These are phyloP conservation scores for Usnea hakonensis DNA, from an alignment of 495 filamentous ascomycete genomes.

Conservation along the genomic window DNA sequence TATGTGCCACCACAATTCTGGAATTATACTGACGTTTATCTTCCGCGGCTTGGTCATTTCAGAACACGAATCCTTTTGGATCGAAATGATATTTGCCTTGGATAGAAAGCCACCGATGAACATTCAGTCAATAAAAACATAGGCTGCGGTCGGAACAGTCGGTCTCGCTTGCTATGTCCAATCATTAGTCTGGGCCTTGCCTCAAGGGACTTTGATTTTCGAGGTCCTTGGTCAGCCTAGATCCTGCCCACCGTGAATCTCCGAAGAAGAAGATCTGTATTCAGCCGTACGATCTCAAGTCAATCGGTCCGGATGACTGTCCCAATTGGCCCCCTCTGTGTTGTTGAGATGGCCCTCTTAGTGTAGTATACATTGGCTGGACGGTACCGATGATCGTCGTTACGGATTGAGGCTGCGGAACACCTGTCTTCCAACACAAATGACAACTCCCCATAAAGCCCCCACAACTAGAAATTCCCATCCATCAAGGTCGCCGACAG, in stretches of 20 bases:
- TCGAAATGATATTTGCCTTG: neutral
- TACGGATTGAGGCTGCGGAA: neutral
- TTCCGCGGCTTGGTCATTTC: neutral
- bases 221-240: neutral
- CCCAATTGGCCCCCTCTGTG: neutral
- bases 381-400: neutral
- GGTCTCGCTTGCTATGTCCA: neutral
- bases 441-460: neutral
- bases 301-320: neutral
- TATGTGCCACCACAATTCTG: constrained; percentile 5
- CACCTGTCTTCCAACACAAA: neutral
- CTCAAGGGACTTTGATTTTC: neutral
- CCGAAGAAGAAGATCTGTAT: neutral
- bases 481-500: neutral
- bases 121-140: neutral
- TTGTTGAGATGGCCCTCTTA: constrained; percentile 6
- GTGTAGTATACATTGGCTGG: constrained; percentile 1
- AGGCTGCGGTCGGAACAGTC: neutral
- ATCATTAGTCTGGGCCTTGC: neutral
- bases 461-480: neutral
- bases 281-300: neutral
- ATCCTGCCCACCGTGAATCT: neutral
- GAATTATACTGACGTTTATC: neutral
- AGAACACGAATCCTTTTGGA: neutral
- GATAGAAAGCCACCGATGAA: neutral